Base-by-base conservation (phyloP, 306 rosid genomes). In the Quercus dentata region DNA sequence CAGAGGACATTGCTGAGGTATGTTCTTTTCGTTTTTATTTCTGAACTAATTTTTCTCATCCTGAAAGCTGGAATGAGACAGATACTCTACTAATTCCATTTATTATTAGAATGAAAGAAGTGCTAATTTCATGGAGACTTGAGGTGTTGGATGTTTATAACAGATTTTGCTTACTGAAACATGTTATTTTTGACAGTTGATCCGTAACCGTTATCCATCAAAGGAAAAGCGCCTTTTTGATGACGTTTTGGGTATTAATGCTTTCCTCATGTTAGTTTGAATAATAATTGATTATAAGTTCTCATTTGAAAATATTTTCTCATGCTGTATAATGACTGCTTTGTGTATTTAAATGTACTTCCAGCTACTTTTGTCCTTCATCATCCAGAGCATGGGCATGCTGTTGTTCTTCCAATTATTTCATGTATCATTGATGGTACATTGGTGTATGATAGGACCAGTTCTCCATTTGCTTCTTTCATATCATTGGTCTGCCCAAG, bases 361-460 rank as follows among this genome's bases (percentile, higher is more conserved):
- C 82, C 97, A 95, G 99, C 99, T 10, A 89, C 90, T 38, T 92
- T 95, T 91, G 95, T 95, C 38, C 95, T 92, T 85, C 92, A 95
- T 83, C 99, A 95, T 88, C 99, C 99, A 13, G 99, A 95, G 91
- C 97, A 95, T 49, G 99, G 99, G 69, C 98, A 95, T 82, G 95
- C 97, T 55, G 94, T 95, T 80, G 90, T 95, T 52, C 98, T 91
- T 86, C 99, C 99, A 76, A 90, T 95, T 64, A 95, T 95, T 91
- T 95, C 99, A 15, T 90, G 94, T 72, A 90, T 95, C 77, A 90
- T 95, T 82, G 97, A 95, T 81, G 99, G 97, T 52, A 82, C 90
- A 11, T 82, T 95, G 76, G 90, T 82, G 78, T 95, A 95, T 80
- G 91, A 91, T 71, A 89, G 91, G 87, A 85, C 83, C 41, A 82